These are phyloP conservation scores for Saturnispora hagleri DNA, from an alignment of 805 yeast species.

Conservation along the genomic window DNA sequence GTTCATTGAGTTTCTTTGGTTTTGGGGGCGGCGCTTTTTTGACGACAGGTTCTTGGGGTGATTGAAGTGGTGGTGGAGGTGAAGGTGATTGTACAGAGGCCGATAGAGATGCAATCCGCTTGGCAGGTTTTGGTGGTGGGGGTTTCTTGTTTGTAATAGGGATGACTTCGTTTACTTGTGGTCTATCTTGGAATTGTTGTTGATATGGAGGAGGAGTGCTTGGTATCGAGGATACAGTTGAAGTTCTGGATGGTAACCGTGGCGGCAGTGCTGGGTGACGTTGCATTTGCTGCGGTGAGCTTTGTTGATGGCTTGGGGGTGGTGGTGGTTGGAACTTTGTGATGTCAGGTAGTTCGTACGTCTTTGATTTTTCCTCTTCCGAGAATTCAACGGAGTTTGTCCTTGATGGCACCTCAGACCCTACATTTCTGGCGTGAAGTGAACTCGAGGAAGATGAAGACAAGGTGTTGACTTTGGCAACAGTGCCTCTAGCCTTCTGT, in stretches of 20 bases:
- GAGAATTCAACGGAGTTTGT: not conserved
- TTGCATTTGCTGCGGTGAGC: not conserved
- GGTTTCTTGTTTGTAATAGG: conserved; percentile 7
- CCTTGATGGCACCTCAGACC: not conserved
- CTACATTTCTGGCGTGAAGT: not conserved
- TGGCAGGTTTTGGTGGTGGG: conserved; percentile 12
- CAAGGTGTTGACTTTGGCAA: not conserved
- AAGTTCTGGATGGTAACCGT: conserved; percentile 5
- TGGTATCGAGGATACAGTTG: conserved; percentile 6
- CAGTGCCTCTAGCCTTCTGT: conserved; percentile 17
- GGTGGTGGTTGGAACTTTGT: conserved; percentile 26
- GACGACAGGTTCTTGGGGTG: not conserved
- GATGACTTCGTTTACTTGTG: conserved; percentile 4
- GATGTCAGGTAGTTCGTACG: conserved; percentile 20
- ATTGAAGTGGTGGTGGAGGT: not conserved
- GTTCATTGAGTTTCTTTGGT: conserved; percentile 4
- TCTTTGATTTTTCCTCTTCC: conserved; percentile 9
- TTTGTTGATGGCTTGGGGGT: conserved; percentile 10
- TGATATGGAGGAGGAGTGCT: not conserved
- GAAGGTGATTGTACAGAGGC: not conserved
- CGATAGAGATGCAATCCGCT: not conserved
- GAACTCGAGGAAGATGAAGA: not conserved
- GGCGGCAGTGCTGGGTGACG: not conserved
- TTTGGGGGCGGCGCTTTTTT: conserved; percentile 15
- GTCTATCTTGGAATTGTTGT: conserved; percentile 3